Evolutionary conservation across 352 stramenopile species (phyloP), one percentile per base, ranked within the genome.

Genomic region (Hyaloperonospora arabidopsidis): DNA sequence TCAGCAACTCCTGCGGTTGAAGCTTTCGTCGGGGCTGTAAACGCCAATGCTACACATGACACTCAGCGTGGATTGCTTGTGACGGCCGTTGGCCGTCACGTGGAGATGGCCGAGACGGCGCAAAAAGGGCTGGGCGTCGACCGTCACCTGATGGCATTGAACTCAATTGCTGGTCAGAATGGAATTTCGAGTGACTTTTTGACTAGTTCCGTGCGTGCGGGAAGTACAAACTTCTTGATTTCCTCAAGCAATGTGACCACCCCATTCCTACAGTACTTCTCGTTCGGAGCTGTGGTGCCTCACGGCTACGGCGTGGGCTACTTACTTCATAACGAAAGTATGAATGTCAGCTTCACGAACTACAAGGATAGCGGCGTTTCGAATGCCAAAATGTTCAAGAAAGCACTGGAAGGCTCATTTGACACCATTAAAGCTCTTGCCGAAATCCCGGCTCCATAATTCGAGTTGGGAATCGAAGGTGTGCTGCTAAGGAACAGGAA

Each of bases 261-360:
- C 54, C 89, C 86, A 8, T 95, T 93, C 65, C 59, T 96, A 45
- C 64, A 91, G 40, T 95, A 91, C 61, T 97, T 97, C 32, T 82
- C 72, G 46, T 97, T 96, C 66, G 89, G 89, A 21, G 78, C 89
- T 8, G 86, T 95, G 18, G 79, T 90, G 35, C 76, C 79, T 1
- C 69, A 93, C 21, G 89, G 89, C 40, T 97, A 97, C 63, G 89
- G 89, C 15, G 64, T 95, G 32, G 89, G 87, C 52, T 97, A 97
- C 65, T 59, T 95, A 57, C 67, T 96, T 15, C 82, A 95, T 49
- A 87, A 74, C 64, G 73, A 93, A 64, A 67, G 39, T 25, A 86
- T 95, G 55, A 87, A 91, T 36, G 75, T 95, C 45, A 90, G 78
- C 32, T 54, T 95, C n/a, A 93, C 84, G 23, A 92, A 88, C 69